Base-by-base conservation (phyloP, 371 early-diverging fungal genomes). In the Hamiltosporidium tvaerminnensis region DNA sequence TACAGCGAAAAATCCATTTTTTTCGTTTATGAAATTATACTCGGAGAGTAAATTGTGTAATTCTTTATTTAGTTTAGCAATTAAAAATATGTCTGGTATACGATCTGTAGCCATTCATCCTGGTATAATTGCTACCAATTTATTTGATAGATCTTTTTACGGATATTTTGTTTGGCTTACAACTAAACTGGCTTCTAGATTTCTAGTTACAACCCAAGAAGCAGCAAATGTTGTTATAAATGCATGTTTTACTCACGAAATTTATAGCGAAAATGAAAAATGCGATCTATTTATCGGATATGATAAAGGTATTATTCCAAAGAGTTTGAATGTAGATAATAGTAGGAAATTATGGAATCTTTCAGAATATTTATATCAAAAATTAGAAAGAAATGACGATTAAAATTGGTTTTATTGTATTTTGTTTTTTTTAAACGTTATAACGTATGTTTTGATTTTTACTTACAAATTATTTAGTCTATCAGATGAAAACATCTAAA, bases 41-140 rank as follows among this genome's bases (percentile, higher is more conserved):
- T 30, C 30, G 10, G 53, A 16, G 16, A 53, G 53, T 32, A 53
- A 53, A 16, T 53, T 30, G 30, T 53, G 53, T 16, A 53, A 53
- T 23, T 5, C 33, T 12, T 32, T 53, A 23, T 16, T 12, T 53
- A 9, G 10, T 7, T 16, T 53, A 9, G 5, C 5, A 7, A 12
- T 53, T 10, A 53, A 53, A 32, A 16, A 23, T 16, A 23, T 7
- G 16, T 12, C 9, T 32, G 30, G 53, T 32, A 53, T 53, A 12
- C 12, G 10, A 16, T 12, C 10, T 53, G 53, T 53, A 7, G 16
- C 53, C 7, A 16, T 53, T 5, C 53, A 53, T 32, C 53, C 53
- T 30, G 53, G 53, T 53, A 44, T 14, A 5, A 44, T 44, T 9
- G 14, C 9, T 9, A 44, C 9, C 44, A 14, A 14, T 9, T 44